phyloP scores from a whole-genome alignment of 129 eudicot species.

The Sambucus nigra region DNA sequence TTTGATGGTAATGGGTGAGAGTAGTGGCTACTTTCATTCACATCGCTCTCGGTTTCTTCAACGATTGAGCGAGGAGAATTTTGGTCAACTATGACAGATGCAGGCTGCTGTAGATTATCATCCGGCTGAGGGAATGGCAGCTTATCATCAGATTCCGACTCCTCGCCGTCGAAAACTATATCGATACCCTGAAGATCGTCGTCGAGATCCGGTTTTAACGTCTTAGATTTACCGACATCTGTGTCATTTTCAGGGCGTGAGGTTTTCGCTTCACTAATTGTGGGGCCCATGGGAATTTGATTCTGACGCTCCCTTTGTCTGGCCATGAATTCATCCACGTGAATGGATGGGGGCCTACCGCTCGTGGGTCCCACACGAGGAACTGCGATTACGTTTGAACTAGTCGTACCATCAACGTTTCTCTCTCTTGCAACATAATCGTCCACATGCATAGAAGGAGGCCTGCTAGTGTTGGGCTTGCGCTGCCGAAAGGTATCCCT shows the following conservation, averaged over 20 bases:
- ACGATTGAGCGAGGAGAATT: slow-evolving; percentile 76
- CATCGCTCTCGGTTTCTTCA: slow-evolving; percentile 93
- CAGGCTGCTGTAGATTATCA: slow-evolving; percentile 53
- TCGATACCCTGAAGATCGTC: slow-evolving; percentile 95
- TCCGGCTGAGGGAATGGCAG: slow-evolving; percentile 90
- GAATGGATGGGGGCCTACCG: slow-evolving; percentile 97
- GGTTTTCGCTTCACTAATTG: slow-evolving; percentile 35
- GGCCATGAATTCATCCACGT: slow-evolving; percentile 97
- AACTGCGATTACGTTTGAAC: slow-evolving; percentile 71
- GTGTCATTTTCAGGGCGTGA: slow-evolving; percentile 32
- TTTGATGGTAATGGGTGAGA: slow-evolving; percentile 48
- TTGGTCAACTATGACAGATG: slow-evolving; percentile 44
- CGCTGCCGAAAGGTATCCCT: slow-evolving; percentile 88
- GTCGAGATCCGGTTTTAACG: slow-evolving; percentile 63
- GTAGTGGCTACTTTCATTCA: slow-evolving; percentile 35
- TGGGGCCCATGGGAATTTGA: slow-evolving; percentile 34
- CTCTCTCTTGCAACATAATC: slow-evolving; percentile 98
- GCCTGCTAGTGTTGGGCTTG: slow-evolving; percentile 97
- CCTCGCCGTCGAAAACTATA: slow-evolving; percentile 92
- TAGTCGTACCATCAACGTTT: slow-evolving; percentile 59
- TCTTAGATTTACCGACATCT: slow-evolving; percentile 45
- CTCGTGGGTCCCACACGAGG: slow-evolving; percentile 77
- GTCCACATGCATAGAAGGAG: slow-evolving; percentile 98
- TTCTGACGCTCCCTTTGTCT: slow-evolving; percentile 90
- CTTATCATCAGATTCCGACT: slow-evolving; percentile 78